Conservation (phyloP, 306 rosid genomes). For the Casuarina cunninghamiana region DNA sequence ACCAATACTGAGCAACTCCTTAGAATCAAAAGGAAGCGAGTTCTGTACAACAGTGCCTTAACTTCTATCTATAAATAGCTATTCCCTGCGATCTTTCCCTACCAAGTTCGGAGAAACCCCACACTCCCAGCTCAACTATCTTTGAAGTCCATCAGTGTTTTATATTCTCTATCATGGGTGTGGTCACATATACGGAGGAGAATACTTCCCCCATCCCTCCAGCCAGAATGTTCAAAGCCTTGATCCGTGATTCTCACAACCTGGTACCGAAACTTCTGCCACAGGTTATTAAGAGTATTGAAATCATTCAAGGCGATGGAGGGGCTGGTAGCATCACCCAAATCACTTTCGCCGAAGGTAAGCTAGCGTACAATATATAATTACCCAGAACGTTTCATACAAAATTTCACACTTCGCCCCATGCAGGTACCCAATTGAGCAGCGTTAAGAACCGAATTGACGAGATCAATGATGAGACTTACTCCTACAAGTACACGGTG, state of each 20-base stretch:
- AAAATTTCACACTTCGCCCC: background rate
- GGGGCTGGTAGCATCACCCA: slow-evolving; percentile 49
- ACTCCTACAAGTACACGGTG: slow-evolving; percentile 23
- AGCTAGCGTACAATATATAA: background rate
- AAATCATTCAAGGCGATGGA: slow-evolving; percentile 45
- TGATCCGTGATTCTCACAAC: slow-evolving; percentile 34
- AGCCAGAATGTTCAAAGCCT: slow-evolving; percentile 39
- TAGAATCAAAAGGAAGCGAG: background rate
- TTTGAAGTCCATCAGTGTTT: background rate
- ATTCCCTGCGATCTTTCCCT: background rate
- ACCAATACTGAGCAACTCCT: background rate
- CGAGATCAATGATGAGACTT: slow-evolving; percentile 23
- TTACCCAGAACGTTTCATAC: background rate
- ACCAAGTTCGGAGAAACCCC: background rate
- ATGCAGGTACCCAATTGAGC: slow-evolving; percentile 12
- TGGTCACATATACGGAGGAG: slow-evolving; percentile 4
- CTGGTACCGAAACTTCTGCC: slow-evolving; percentile 39
- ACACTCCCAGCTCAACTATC: background rate
- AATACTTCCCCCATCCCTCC: slow-evolving; percentile 30
- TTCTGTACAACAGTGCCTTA: background rate
- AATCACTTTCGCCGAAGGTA: slow-evolving; percentile 45
- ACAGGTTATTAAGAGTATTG: slow-evolving; percentile 21
- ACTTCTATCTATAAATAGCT: slow-evolving; percentile 1
- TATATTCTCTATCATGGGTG: background rate
- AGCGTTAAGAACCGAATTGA: slow-evolving; percentile 31